A percentile compares a stretch with the other conserved stretches of the same genome.
Conservation (phyloP, 1,139 yeast species). For the Pichia sp. region DNA sequence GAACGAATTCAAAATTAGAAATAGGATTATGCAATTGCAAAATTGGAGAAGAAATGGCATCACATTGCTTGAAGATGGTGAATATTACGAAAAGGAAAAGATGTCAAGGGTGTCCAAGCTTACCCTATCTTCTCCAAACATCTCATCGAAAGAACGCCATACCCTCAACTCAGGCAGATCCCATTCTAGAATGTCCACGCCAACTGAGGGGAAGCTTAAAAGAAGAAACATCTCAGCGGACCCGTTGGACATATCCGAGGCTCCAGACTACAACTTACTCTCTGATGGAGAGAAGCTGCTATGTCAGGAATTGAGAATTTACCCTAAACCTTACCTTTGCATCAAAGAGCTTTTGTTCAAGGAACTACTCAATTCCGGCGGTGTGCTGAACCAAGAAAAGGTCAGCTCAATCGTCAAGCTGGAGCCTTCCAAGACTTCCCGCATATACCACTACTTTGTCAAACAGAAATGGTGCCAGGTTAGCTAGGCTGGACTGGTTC, state of each 20-base stretch:
- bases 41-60: slow-evolving; percentile 91
- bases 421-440: slow-evolving; percentile 81
- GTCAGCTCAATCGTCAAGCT: slow-evolving; percentile 80
- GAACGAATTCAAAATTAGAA: slow-evolving; percentile 73
- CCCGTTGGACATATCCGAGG: slow-evolving; percentile 71
- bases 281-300: slow-evolving; percentile 82
- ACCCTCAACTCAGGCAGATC: slow-evolving; percentile 30
- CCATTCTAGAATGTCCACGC: slow-evolving; percentile 29
- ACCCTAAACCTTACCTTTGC: slow-evolving; percentile 92
- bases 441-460: slow-evolving; percentile 87
- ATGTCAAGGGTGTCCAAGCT: slow-evolving; percentile 34
- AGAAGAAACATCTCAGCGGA: slow-evolving; percentile 19
- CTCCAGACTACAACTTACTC: slow-evolving; percentile 77
- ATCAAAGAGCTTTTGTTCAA: slow-evolving; percentile 89
- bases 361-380: slow-evolving; percentile 82
- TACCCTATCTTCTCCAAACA: slow-evolving; percentile 13
- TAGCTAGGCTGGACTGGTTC: not conserved
- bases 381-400: slow-evolving; percentile 72
- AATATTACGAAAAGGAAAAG: slow-evolving; percentile 85
- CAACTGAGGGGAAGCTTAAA: slow-evolving; percentile 21
- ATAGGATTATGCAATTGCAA: slow-evolving; percentile 82
- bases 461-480: slow-evolving; percentile 74
- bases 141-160: slow-evolving; percentile 27
- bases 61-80: slow-evolving; percentile 77
- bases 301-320: slow-evolving; percentile 76